These are phyloP conservation scores for Globisporangium carolinianum DNA, from an alignment of 352 stramenopile species.

Conservation along the genomic window DNA sequence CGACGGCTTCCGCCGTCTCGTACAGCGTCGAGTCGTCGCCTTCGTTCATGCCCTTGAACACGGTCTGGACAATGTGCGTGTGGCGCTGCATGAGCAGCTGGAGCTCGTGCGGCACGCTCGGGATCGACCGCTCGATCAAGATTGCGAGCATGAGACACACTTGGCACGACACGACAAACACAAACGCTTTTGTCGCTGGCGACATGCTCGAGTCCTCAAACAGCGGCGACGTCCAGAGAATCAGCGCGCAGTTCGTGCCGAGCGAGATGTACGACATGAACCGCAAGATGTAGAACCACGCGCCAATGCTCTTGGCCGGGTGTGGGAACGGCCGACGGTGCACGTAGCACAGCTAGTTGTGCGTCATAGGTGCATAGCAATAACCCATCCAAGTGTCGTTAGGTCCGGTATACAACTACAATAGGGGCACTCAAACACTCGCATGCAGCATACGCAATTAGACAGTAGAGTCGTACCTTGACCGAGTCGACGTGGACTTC, in stretches of 20 bases:
- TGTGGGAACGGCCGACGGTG: conserved; percentile 74
- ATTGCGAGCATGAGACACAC: conserved; percentile 62
- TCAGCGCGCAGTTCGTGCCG: conserved; percentile 70
- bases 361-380: not conserved
- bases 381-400: not conserved
- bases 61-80: conserved; percentile 68
- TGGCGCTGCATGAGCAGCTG: conserved; percentile 47
- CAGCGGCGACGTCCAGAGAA: conserved; percentile 78
- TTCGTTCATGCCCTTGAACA: conserved; percentile 69
- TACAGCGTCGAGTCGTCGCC: conserved; percentile 62
- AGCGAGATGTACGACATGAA: conserved; percentile 79
- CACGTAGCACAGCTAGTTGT: conserved; percentile 45
- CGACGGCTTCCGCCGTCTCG: conserved; percentile 63
- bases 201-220: conserved; percentile 32
- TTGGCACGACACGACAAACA: conserved; percentile 66
- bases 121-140: conserved; percentile 50
- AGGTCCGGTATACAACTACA: not conserved
- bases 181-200: conserved; percentile 41
- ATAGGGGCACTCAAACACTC: not conserved
- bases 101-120: conserved; percentile 51
- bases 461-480: conserved; percentile 37
- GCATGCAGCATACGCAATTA: not conserved
- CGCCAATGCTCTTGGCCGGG: conserved; percentile 85
- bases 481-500: conserved; percentile 88
- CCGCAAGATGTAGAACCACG: conserved; percentile 86